Evolutionary conservation across 2,329 filamentous ascomycete genomes (phyloP), one percentile per base, ranked within the genome.

Genomic region (Penicillium sp.): DNA sequence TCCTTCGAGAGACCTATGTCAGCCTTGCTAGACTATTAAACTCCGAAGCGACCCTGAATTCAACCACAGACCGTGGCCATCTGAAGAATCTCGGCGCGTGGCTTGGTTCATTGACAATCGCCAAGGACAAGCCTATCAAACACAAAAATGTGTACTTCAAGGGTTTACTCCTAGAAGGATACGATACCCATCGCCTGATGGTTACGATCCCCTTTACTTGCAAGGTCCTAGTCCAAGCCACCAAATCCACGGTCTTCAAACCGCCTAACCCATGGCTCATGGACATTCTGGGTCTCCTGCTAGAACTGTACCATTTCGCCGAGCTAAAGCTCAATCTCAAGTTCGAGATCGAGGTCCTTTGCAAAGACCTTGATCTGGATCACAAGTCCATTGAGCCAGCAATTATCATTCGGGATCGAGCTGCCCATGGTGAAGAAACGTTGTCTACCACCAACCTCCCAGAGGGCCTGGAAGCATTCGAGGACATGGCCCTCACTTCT

Each of bases 71-170:
- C 57, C 79, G 93, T 48, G 82, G 82, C 2, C 87, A 95, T 54
- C 73, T 98, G 21, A 97, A 97, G 69, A 96, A 95, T 59, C 76
- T 98, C 10, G 93, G 88, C 45, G 83, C 81, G 26, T 98, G 94
- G 94, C 80, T 98, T 27, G 93, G 93, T 8, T 86, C 91, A 13
- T 67, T 98, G 55, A 98, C 93, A 1, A 80, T 98, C 39, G 93
- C 93, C 17, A 84, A 91, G 37, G 86, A 98, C 61, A 91, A 91
- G 60, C 93, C 93, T 0, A 94, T 98, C 69, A 90, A 91, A 59
- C 90, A 96, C 64, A 89, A 85, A 59, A 95, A 97, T 60, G 90
- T 98, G 46, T 94, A 91, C 2, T 97, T 98, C 76, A 94, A 94
- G 66, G 88, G 97, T 58, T 75, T 98, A 4, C 77, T 98, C 4